phyloP scores from a whole-genome alignment of 305 asterid species.

The Plantago rigida region DNA sequence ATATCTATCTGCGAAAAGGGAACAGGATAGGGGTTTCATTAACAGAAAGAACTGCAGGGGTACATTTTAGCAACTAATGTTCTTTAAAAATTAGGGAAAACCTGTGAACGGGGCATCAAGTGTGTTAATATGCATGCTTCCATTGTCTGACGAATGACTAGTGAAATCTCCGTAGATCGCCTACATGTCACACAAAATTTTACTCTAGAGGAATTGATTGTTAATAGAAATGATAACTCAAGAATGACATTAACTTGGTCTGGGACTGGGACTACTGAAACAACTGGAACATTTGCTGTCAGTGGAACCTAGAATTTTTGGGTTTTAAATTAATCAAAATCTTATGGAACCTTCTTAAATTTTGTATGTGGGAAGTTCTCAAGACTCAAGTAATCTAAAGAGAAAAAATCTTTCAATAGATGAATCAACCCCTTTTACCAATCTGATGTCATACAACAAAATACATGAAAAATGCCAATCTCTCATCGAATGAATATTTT shows the following conservation, averaged over 20 bases:
- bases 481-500: too few species aligned
- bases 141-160: slow-evolving; percentile 91
- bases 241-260: slow-evolving; percentile 1
- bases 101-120: slow-evolving; percentile 92
- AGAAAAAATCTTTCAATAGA: too few species aligned
- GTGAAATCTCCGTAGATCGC: slow-evolving; percentile 83
- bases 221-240: background rate
- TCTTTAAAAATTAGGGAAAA: slow-evolving; percentile 26
- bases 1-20: slow-evolving; percentile 65
- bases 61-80: slow-evolving; percentile 3
- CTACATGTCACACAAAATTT: slow-evolving; percentile 35
- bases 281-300: too few species aligned
- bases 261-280: background rate
- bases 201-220: background rate
- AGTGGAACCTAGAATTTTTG: too few species aligned
- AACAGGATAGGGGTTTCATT: background rate
- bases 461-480: too few species aligned
- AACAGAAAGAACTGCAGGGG: background rate
- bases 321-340: too few species aligned
- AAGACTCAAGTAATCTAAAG: too few species aligned
- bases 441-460: too few species aligned
- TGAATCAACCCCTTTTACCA: too few species aligned
- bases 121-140: slow-evolving; percentile 84
- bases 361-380: too few species aligned
- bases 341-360: too few species aligned